Evolutionary conservation across 495 filamentous ascomycete species (phyloP), one percentile per base, ranked within the genome.

Genomic region (Neurospora sp.): DNA sequence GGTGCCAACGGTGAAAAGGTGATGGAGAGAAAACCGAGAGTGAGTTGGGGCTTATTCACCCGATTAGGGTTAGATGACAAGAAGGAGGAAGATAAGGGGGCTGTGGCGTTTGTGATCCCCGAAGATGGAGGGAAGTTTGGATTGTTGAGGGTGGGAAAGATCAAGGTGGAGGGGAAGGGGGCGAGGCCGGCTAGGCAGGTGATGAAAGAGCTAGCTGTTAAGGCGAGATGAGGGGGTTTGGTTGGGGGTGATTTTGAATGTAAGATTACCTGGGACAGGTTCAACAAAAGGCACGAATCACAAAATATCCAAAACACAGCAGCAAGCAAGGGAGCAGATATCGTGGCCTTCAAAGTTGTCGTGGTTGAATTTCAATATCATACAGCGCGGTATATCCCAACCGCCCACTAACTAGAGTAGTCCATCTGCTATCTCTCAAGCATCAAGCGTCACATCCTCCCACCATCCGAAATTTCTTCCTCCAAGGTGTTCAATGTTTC

Each of bases 91-190:
- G 53, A 35, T 65, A 65, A 18, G 27, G 53, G 22, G 27, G 53
- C 53, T 65, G 53, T 65, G 53, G 8, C 53, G 12, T 65, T 65
- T 65, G 27, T 65, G 12, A 65, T 65, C 5, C 4, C 4, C 18
- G 31, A 27, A 16, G 45, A 12, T 12, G 12, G 27, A 7, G 41
- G 65, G 27, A 1, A 39, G 18, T 70, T 77, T 37, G 39, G 77
- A 74, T 40, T 71, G 73, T 37, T 76, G 65, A 75, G 77, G 37
- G 59, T 83, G 20, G 71, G 74, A 14, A 69, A 10, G 2, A 71
- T 83, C 39, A 82, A 81, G 73, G 78, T 81, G 2, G 82, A 85
- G 69, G 81, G 83, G 31, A 70, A 78, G 3, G 65, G 18, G 71
- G 4, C 53, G 0, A 65, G 31, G 27, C 53, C 53, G 6, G 53